Conservation (phyloP, 805 yeast species). For the Tetrapisispora fleetii region DNA sequence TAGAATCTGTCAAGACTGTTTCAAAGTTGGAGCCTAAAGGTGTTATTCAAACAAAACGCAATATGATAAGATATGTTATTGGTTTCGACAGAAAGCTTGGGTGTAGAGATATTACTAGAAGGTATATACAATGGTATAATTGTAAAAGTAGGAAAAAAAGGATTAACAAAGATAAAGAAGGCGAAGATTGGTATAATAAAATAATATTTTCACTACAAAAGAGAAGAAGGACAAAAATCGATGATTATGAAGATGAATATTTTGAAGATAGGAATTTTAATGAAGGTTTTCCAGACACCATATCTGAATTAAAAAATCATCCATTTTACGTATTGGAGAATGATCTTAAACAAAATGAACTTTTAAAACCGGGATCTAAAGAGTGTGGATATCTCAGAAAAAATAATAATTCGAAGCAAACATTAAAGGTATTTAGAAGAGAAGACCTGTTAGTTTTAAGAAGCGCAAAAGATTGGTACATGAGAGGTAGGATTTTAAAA, state of each 20-base stretch:
- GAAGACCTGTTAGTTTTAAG: conserved; percentile 51
- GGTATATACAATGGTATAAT: conserved; percentile 58
- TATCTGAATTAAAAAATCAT: conserved; percentile 77
- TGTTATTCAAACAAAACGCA: conserved; percentile 22
- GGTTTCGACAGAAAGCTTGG: conserved; percentile 62
- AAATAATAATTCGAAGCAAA: conserved; percentile 28
- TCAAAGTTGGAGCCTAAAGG: conserved; percentile 60
- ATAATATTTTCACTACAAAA: conserved; percentile 27
- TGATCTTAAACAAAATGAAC: conserved; percentile 63
- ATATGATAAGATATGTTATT: conserved; percentile 61
- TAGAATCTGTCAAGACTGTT: conserved; percentile 52
- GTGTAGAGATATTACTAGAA: conserved; percentile 72
- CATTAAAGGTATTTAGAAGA: conserved; percentile 59
- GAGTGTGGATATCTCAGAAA: conserved; percentile 62
- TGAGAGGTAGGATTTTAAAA: conserved; percentile 65
- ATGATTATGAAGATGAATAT: conserved; percentile 30
- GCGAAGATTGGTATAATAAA: conserved; percentile 50
- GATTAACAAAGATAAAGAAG: conserved; percentile 49
- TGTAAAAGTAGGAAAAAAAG: conserved; percentile 69
- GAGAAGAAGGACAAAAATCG: conserved; percentile 24
- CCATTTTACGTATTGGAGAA: conserved; percentile 76
- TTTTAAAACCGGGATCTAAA: conserved; percentile 51
- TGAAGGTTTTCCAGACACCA: conserved; percentile 82
- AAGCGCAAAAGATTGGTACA: conserved; percentile 80
- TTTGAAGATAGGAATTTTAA: conserved; percentile 41